Evolutionary conservation across 2,329 filamentous ascomycete species (phyloP).

Genomic region (Fusarium equiseti): DNA sequence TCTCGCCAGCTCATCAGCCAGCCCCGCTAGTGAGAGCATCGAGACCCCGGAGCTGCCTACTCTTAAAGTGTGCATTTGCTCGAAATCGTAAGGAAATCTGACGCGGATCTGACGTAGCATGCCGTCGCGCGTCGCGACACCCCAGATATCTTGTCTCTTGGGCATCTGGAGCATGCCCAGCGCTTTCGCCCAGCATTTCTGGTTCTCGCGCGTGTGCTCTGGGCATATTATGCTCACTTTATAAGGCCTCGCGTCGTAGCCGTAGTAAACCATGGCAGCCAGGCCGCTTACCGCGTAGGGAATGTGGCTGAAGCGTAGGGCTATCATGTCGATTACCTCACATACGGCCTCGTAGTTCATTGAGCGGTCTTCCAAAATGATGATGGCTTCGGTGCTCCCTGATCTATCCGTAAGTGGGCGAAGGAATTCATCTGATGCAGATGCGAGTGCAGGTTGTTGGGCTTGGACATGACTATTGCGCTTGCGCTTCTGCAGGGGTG

Average conservation of each 20-base stretch:
- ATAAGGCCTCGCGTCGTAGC: constrained; percentile 49
- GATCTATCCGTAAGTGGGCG: constrained; percentile 16
- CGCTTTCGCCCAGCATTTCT: constrained; percentile 57
- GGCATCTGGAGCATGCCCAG: constrained; percentile 49
- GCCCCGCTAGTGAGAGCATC: constrained; percentile 52
- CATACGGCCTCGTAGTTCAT: constrained; percentile 50
- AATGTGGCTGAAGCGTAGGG: constrained; percentile 56
- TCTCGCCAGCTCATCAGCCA: constrained; percentile 53
- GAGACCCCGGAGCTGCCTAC: constrained; percentile 33
- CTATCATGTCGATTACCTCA: constrained; percentile 57
- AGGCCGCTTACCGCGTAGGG: constrained; percentile 62
- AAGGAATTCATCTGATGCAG: constrained; percentile 7
- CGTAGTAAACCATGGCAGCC: constrained; percentile 60
- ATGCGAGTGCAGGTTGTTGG: constrained; percentile 3
- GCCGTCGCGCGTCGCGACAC: constrained; percentile 52
- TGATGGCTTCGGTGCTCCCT: constrained; percentile 25
- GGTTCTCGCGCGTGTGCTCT: constrained; percentile 49
- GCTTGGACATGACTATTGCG: constrained; percentile 1
- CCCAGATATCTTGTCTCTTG: constrained; percentile 51
- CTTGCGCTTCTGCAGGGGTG: constrained; percentile 17
- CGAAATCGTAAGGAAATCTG: constrained; percentile 53
- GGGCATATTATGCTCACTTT: constrained; percentile 59
- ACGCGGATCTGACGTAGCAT: constrained; percentile 52
- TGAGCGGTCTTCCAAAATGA: constrained; percentile 27
- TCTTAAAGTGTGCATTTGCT: constrained; percentile 43